phyloP scores from a whole-genome alignment of 2,329 filamentous ascomycete genomes.

The Aspergillus sergii region DNA sequence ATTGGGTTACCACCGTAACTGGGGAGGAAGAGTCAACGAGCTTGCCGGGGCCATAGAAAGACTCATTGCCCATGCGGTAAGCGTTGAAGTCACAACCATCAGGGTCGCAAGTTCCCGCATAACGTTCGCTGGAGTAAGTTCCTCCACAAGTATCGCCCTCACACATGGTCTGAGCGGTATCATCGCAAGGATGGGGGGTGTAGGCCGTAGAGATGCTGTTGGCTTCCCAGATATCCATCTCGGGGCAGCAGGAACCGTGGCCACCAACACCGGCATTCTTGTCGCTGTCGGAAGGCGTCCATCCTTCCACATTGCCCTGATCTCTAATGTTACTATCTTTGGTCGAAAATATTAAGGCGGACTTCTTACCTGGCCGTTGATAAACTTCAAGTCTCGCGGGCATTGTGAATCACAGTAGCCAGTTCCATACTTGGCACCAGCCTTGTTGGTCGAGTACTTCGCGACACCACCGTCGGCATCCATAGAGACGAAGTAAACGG shows the following conservation, averaged over 20 bases:
- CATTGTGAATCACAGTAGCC: conserved; percentile 67
- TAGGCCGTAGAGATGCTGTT: conserved; percentile 65
- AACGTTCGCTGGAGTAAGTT: conserved; percentile 55
- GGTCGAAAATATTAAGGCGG: background rate
- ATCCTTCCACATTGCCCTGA: conserved; percentile 57
- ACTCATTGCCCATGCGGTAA: conserved; percentile 65
- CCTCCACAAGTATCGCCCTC: conserved; percentile 55
- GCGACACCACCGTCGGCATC: conserved; percentile 60
- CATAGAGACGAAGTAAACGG: conserved; percentile 66
- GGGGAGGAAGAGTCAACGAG: conserved; percentile 61
- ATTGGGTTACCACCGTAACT: conserved; percentile 70
- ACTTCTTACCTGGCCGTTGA: conserved; percentile 37
- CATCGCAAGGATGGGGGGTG: conserved; percentile 66
- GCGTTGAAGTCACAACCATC: conserved; percentile 73
- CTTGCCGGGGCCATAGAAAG: conserved; percentile 63
- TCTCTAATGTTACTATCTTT: conserved; percentile 8
- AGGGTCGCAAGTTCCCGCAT: conserved; percentile 65
- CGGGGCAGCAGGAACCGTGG: conserved; percentile 64
- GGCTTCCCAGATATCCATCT: conserved; percentile 72
- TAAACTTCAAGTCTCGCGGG: conserved; percentile 50
- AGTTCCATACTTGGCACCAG: conserved; percentile 62
- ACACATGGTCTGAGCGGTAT: conserved; percentile 54
- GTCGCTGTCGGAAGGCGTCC: conserved; percentile 55
- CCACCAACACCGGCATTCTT: conserved; percentile 55
- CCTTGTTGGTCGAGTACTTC: conserved; percentile 55